Percentiles rank a stretch among this genome's conserved stretches.
phyloP scores from a whole-genome alignment of 1,284 basidiomycete species.

The Apiotrichum mycotoxinovorans region DNA sequence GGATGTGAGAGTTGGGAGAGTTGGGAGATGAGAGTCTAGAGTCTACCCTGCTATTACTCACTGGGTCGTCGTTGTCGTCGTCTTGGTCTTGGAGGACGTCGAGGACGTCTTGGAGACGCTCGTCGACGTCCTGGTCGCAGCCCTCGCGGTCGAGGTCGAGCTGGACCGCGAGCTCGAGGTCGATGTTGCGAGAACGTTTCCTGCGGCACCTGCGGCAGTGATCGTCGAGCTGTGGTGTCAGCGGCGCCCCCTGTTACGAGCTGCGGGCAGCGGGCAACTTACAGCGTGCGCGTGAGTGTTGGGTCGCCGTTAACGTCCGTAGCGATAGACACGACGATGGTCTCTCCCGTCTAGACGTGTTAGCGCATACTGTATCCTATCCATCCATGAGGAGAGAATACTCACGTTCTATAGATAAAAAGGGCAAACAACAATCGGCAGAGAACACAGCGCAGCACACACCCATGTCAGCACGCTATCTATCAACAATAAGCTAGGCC shows the following conservation, averaged over 20 bases:
- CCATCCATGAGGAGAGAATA: not conserved
- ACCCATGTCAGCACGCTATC: not conserved
- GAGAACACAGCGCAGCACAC: not conserved
- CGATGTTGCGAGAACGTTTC: constrained; percentile 4
- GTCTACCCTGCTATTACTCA: too few relatives aligned
- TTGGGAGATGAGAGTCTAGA: not conserved
- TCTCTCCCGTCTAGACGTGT: constrained; percentile 22
- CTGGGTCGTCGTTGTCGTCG: not conserved
- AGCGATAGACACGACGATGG: constrained; percentile 25
- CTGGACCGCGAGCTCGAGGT: not conserved
- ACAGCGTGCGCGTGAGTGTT: constrained; percentile 25
- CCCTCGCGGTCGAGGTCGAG: not conserved
- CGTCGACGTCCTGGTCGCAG: not conserved
- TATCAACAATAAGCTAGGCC: not conserved
- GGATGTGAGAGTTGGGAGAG: not conserved
- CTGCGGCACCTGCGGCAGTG: constrained; percentile 3
- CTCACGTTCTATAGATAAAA: not conserved
- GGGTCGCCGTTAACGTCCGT: constrained; percentile 31
- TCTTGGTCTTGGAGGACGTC: not conserved
- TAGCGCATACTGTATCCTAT: constrained; percentile 13
- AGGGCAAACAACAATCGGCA: not conserved
- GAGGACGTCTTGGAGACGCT: too few relatives aligned
- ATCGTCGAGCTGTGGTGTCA: constrained; percentile 3
- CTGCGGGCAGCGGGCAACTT: not conserved
- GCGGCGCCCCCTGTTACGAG: constrained; percentile 3